Conservation (phyloP, 345 rosid species). For the Sonneratia caseolaris region DNA sequence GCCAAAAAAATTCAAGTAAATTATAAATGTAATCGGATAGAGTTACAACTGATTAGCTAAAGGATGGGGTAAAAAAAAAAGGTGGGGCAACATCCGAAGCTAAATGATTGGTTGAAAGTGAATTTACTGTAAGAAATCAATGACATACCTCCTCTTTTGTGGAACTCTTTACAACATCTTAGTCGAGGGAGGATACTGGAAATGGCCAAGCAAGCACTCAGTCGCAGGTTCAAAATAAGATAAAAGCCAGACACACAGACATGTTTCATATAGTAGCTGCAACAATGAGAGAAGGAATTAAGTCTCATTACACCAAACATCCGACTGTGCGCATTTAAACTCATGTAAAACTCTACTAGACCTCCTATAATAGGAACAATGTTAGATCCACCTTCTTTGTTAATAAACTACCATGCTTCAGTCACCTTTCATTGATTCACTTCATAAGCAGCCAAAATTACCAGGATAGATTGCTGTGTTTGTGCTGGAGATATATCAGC, state of each 20-base stretch:
- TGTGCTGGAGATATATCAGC: constrained; percentile 90
- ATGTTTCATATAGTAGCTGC: constrained; percentile 94
- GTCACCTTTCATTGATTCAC: neutral
- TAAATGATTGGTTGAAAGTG: neutral
- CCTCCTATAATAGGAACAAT: neutral
- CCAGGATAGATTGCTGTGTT: constrained; percentile 96
- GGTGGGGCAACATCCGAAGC: neutral
- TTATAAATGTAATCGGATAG: too few relatives aligned
- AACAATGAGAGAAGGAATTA: constrained; percentile 5
- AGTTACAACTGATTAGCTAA: too few relatives aligned
- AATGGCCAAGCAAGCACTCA: constrained; percentile 61
- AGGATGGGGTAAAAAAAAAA: too few relatives aligned
- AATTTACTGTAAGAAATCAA: neutral
- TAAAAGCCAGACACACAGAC: constrained; percentile 89
- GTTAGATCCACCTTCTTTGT: neutral
- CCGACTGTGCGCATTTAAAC: neutral
- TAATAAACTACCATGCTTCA: neutral
- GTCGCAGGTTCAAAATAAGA: constrained; percentile 88
- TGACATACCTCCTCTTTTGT: constrained; percentile 81
- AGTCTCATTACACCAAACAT: too few relatives aligned
- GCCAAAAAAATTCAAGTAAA: too few relatives aligned
- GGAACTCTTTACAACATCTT: constrained; percentile 75
- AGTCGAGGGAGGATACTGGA: constrained; percentile 71
- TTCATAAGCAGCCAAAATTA: constrained; percentile 6
- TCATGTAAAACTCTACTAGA: neutral